These are phyloP conservation scores for Oryza nivara DNA, from an alignment of 176 grass and related monocot genomes.

Conservation along the genomic window DNA sequence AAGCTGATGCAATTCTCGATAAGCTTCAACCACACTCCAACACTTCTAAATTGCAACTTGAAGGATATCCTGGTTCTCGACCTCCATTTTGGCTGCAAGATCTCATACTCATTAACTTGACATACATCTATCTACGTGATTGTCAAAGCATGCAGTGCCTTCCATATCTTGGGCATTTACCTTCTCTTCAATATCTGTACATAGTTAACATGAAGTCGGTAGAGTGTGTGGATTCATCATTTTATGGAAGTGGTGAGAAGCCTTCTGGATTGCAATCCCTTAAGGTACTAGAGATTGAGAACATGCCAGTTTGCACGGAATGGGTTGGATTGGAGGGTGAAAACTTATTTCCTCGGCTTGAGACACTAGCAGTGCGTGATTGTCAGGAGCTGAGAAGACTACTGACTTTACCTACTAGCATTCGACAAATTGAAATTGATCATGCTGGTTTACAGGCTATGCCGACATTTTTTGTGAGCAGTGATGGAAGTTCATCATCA, in stretches of 20 bases:
- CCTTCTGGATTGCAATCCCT: slow-evolving; percentile 38
- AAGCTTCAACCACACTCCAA: slow-evolving; percentile 42
- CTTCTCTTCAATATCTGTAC: slow-evolving; percentile 48
- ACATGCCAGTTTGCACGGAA: slow-evolving; percentile 34
- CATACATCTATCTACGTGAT: slow-evolving; percentile 31
- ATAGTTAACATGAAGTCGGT: slow-evolving; percentile 35
- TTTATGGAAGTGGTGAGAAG: slow-evolving; percentile 18
- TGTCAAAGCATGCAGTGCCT: slow-evolving; percentile 38
- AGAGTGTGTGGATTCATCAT: slow-evolving; percentile 35
- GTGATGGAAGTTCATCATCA: slow-evolving; percentile 16
- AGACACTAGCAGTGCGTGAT: slow-evolving; percentile 25
- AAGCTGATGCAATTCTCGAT: slow-evolving; percentile 35
- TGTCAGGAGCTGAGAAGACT: slow-evolving; percentile 40
- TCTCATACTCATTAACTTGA: slow-evolving; percentile 33
- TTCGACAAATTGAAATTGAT: slow-evolving; percentile 39
- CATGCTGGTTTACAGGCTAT: slow-evolving; percentile 31
- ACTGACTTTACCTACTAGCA: slow-evolving; percentile 29
- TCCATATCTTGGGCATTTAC: slow-evolving; percentile 50
- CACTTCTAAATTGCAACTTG: slow-evolving; percentile 34
- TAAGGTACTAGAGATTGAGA: slow-evolving; percentile 41
- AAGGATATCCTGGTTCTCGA: slow-evolving; percentile 49
- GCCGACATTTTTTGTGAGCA: slow-evolving; percentile 26
- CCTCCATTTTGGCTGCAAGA: slow-evolving; percentile 49
- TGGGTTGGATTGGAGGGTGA: slow-evolving; percentile 42
- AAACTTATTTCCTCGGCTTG: slow-evolving; percentile 46